A percentile compares a stretch with the other conserved stretches of the same genome.
phyloP scores from a whole-genome alignment of 805 yeast species.

The Zygoascus flipseniorum region DNA sequence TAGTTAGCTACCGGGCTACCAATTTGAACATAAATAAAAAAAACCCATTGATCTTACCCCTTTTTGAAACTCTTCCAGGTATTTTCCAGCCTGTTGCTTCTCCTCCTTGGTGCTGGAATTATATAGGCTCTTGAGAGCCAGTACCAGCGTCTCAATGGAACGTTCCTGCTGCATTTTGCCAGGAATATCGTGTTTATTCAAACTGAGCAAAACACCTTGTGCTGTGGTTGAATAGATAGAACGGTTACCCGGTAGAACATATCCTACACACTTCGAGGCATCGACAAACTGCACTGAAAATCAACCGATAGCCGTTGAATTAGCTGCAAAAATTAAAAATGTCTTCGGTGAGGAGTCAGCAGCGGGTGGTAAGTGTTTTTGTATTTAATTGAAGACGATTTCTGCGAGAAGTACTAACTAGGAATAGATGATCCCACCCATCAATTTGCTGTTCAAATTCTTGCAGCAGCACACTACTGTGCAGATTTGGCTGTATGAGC shows the following conservation, averaged over 20 bases:
- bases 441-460: slow-evolving; percentile 79
- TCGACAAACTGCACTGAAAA: neutral
- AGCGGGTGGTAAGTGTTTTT: slow-evolving; percentile 33
- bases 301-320: neutral
- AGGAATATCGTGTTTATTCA: neutral
- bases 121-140: slow-evolving; percentile 41
- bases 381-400: neutral
- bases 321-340: neutral
- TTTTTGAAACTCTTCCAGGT: slow-evolving; percentile 75
- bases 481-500: slow-evolving; percentile 85
- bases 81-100: slow-evolving; percentile 40
- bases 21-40: neutral
- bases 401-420: neutral
- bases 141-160: neutral
- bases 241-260: neutral
- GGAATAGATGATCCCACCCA: slow-evolving; percentile 68
- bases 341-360: slow-evolving; percentile 32
- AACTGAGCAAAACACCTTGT: neutral
- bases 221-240: neutral
- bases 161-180: neutral
- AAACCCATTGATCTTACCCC: slow-evolving; percentile 26
- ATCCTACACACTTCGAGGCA: neutral
- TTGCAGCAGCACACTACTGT: slow-evolving; percentile 76
- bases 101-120: slow-evolving; percentile 31
- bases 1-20: slow-evolving; percentile 1